Evolutionary conservation across 2,329 filamentous ascomycete genomes (phyloP), one percentile per base, ranked within the genome.

Genomic region (Trichoderma simmonsii): DNA sequence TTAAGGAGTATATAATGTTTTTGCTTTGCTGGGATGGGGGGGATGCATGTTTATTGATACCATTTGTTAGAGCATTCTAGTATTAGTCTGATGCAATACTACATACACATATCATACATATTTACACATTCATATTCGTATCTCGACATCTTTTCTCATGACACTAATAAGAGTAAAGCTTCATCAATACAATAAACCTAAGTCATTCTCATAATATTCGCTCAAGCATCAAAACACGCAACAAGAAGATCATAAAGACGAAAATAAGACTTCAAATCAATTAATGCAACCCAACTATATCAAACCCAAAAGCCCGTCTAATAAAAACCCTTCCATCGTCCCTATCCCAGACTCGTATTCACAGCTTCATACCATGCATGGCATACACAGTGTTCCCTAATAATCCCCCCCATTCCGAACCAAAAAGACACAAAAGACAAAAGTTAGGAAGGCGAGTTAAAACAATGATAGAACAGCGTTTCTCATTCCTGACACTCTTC

Each of bases 31-130:
- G 30, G 60, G 48, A 65, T 54, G 59, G 63, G 34, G 34, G 39
- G 39, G 39, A 56, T 21, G 21, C 26, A 11, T 18, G 28, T 57
- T 67, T 51, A 61, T 54, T 39, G 66, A 70, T 70, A 70, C 66
- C 66, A 70, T 62, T 70, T 69, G 7, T 54, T 70, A 70, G 56
- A 70, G 6, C 30, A 70, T 28, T 51, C n/a, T 28, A 32, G 30
- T 39, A 36, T 54, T 62, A 54, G 43, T 61, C 1, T 51, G 14
- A 48, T 28, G 21, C n/a, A 54, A 51, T 68, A 34, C 26, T 43
- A 60, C 3, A 59, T 59, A 36, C 7, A 43, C 6, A 21, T 12
- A 4, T 59, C 18, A n/a, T 8, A 39, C 32, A 48, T 15, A 60
- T 18, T 18, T 7, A 28, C 21, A 26, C 4, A 6, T 21, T n/a